These are phyloP conservation scores for Chaetomium olivaceum DNA, from an alignment of 2,329 filamentous ascomycete species.

Conservation along the genomic window DNA sequence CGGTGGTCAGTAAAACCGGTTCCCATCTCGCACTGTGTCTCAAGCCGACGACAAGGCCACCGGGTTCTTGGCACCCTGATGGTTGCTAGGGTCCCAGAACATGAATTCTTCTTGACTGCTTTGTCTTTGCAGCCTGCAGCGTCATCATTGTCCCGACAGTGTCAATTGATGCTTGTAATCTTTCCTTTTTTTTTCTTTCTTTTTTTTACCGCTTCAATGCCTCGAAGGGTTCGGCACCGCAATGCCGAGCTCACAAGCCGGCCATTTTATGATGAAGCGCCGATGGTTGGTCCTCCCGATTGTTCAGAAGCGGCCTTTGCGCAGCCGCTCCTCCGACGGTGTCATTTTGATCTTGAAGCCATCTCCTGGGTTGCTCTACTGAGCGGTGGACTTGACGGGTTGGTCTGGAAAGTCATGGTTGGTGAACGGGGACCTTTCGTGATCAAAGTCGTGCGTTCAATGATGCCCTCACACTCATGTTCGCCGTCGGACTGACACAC, in stretches of 20 bases:
- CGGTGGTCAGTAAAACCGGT: too few relatives aligned
- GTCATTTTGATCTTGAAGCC: neutral
- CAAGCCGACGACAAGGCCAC: too few relatives aligned
- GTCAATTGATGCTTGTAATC: too few relatives aligned
- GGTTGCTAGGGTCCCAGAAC: too few relatives aligned
- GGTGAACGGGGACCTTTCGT: neutral
- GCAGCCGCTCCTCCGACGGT: slow-evolving; percentile 1
- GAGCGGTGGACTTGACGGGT: slow-evolving; percentile 1
- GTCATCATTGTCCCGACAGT: neutral
- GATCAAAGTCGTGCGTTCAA: neutral
- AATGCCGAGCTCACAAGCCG: neutral
- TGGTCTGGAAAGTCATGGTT: slow-evolving; percentile 3
- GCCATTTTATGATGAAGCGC: neutral
- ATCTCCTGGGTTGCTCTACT: neutral
- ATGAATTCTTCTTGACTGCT: too few relatives aligned
- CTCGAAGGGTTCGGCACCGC: neutral
- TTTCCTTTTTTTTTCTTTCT: too few relatives aligned
- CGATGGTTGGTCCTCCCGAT: slow-evolving; percentile 3
- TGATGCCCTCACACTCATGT: neutral
- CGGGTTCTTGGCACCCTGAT: too few relatives aligned
- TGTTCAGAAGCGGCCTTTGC: slow-evolving; percentile 1
- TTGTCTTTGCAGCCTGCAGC: too few relatives aligned
- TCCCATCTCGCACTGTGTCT: too few relatives aligned
- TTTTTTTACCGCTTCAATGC: neutral
- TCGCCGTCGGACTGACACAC: neutral